Evolutionary conservation across 1,284 basidiomycete species (phyloP), one percentile per base, ranked within the genome.

Genomic region (Athelia psychrophila): DNA sequence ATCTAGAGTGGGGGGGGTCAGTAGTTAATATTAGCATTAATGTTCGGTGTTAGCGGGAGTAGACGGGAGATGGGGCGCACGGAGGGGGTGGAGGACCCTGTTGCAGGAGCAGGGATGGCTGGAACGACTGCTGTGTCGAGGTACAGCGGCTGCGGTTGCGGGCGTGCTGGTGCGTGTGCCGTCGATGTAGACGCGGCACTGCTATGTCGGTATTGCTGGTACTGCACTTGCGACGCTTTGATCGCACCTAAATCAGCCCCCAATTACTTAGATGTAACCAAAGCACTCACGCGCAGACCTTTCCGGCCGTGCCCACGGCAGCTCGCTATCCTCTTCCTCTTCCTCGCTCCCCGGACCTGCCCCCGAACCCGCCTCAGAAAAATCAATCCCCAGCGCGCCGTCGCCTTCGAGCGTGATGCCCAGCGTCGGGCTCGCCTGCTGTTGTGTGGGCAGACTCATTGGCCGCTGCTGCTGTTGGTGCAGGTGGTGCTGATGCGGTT

Each of bases 401-500:
- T 73, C 70, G 52, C 74, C 66, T 48, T 83, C 79, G 51, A 88
- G 63, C 56, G 73, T 77, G 38, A 85, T 64, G 51, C 76, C 78
- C 35, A 86, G 68, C 53, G 71, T 70, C 38, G 75, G 70, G 23
- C 67, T 50, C 27, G n/a, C n/a, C n/a, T n/a, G n/a, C n/a, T n/a
- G n/a, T n/a, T n/a, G n/a, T n/a, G n/a, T n/a, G 13, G 33, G 33
- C n/a, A 35, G 12, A n/a, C n/a, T 35, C 33, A 35, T 35, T 32
- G 56, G 20, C 18, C 54, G 48, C 49, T 70, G 67, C 56, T 66
- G 73, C 60, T 73, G 79, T 52, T 69, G 70, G 60, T 84, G 84
- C 38, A 88, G 76, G 64, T 90, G 86, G 6, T 81, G 81, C 62
- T 89, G 89, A 70, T 90, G 91, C 36, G 85, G 84, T 66, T 91